Evolutionary conservation across 108 stramenopile genomes (phyloP).

Genomic region (Cylindrotheca fusiformis): DNA sequence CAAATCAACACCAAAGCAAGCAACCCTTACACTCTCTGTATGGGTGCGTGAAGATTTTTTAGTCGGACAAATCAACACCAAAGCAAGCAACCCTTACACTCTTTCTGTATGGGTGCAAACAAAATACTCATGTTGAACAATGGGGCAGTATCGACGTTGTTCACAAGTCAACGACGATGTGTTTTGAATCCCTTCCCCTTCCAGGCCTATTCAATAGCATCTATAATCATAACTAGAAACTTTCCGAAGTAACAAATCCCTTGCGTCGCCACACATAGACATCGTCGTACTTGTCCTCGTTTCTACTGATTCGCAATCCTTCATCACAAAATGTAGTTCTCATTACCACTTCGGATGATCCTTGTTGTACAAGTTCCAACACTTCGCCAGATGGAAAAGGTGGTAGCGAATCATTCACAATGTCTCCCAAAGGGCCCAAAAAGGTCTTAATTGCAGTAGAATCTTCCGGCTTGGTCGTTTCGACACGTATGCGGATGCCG

Average conservation of each 20-base stretch:
- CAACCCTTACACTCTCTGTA: too few species aligned
- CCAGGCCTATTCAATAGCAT: too few species aligned
- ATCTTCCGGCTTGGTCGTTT: slow-evolving; percentile 81
- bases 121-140: too few species aligned
- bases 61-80: too few species aligned
- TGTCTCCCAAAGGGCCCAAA: slow-evolving; percentile 60
- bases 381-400: slow-evolving; percentile 80
- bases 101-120: too few species aligned
- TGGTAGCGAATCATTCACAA: slow-evolving; percentile 54
- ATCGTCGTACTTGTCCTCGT: slow-evolving; percentile 50
- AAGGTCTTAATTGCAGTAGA: slow-evolving; percentile 51
- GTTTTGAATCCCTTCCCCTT: too few species aligned
- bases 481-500: slow-evolving; percentile 57
- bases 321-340: slow-evolving; percentile 78
- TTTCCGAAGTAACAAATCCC: slow-evolving; percentile 32
- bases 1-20: too few species aligned
- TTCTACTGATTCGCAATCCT: slow-evolving; percentile 61
- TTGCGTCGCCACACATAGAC: slow-evolving; percentile 74
- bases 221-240: not conserved
- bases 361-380: slow-evolving; percentile 59
- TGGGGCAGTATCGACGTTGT: too few species aligned
- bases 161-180: too few species aligned
- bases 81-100: too few species aligned
- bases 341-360: slow-evolving; percentile 73
- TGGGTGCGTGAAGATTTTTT: too few species aligned